phyloP scores from a whole-genome alignment of 768 basidiomycete species.

The Tricholoma hemisulphureum region DNA sequence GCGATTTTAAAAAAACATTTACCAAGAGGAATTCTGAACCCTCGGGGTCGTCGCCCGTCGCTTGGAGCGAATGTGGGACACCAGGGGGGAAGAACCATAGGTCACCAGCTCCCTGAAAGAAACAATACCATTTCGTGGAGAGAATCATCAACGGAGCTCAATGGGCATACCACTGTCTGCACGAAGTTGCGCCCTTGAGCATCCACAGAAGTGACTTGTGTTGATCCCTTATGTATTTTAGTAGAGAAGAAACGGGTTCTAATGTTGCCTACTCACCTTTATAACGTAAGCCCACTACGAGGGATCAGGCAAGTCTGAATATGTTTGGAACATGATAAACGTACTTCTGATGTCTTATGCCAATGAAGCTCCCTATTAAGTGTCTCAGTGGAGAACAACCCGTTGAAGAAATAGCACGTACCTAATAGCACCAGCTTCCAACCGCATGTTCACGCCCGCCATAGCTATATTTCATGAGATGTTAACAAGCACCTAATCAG shows the following conservation, averaged over 20 bases:
- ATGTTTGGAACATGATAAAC: not conserved
- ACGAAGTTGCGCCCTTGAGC: slow-evolving; percentile 47
- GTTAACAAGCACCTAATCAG: not conserved
- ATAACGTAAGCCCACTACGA: slow-evolving; percentile 53
- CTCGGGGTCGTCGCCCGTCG: slow-evolving; percentile 40
- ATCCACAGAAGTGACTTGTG: slow-evolving; percentile 50
- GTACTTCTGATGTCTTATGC: slow-evolving; percentile 49
- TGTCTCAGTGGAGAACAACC: not conserved
- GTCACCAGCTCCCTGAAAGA: slow-evolving; percentile 42
- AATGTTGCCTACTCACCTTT: slow-evolving; percentile 24
- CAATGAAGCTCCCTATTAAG: slow-evolving; percentile 51
- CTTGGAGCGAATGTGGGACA: slow-evolving; percentile 55
- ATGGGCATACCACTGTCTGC: slow-evolving; percentile 47
- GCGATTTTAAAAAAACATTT: slow-evolving; percentile 3
- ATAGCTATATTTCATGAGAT: slow-evolving; percentile 26
- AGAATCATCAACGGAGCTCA: not conserved
- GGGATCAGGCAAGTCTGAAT: slow-evolving; percentile 8
- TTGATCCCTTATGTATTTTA: slow-evolving; percentile 36
- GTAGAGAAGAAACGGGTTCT: not conserved
- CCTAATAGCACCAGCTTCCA: slow-evolving; percentile 51
- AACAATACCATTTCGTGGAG: not conserved
- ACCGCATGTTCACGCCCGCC: slow-evolving; percentile 53
- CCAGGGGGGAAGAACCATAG: slow-evolving; percentile 60
- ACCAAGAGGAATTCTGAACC: slow-evolving; percentile 56
- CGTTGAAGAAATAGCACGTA: slow-evolving; percentile 17